phyloP scores from a whole-genome alignment of 495 filamentous ascomycete genomes.

The Annulohypoxylon maeteangense region DNA sequence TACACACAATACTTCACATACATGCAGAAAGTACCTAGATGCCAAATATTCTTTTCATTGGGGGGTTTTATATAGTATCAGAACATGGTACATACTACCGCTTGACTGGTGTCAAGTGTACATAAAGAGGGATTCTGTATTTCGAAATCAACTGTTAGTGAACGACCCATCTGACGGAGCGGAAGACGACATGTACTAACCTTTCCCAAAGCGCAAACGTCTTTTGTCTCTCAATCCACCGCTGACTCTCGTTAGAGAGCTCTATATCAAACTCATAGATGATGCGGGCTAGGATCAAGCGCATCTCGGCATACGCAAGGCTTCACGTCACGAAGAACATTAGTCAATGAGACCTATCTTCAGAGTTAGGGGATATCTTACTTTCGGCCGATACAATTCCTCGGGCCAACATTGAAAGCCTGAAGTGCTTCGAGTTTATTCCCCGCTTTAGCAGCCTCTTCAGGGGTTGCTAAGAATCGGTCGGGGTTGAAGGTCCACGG shows the following conservation, averaged over 20 bases:
- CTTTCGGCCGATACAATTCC: constrained; percentile 57
- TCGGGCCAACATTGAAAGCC: constrained; percentile 51
- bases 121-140: constrained; percentile 35
- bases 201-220: constrained; percentile 47
- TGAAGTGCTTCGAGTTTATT: constrained; percentile 51
- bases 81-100: constrained; percentile 6
- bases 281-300: constrained; percentile 54
- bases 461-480: constrained; percentile 47
- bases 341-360: neutral
- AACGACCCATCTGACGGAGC: neutral
- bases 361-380: constrained; percentile 29
- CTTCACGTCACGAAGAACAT: constrained; percentile 24
- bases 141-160: constrained; percentile 5
- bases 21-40: neutral
- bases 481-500: constrained; percentile 54
- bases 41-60: neutral
- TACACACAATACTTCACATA: neutral
- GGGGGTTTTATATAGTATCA: neutral
- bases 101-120: constrained; percentile 37
- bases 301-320: constrained; percentile 56
- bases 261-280: constrained; percentile 54
- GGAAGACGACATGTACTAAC: constrained; percentile 14
- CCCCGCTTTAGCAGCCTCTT: constrained; percentile 41
- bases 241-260: constrained; percentile 34
- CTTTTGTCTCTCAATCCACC: constrained; percentile 50